Evolutionary conservation across 73 alveolate genomes (phyloP), one percentile per base, ranked within the genome.

Genomic region (Symbiodinium pilosum): DNA sequence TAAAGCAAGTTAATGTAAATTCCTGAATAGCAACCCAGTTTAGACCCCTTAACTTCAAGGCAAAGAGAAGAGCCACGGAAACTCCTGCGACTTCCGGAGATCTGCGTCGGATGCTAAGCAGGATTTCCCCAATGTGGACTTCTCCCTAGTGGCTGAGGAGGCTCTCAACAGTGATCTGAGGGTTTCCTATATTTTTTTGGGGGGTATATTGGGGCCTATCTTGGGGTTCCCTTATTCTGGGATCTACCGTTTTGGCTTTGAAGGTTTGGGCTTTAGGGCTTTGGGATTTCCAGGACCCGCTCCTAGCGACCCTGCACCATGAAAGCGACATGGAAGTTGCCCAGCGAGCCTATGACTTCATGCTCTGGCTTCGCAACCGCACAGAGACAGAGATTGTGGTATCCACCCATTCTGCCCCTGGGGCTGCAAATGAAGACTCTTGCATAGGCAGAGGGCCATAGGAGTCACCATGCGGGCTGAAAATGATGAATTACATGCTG

Each of bases 41-140:
- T n/a, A n/a, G n/a, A n/a, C 77, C 36, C 77, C 59, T 4, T 26
- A 56, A 26, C 28, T 20, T 2, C 18, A 21, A 24, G 73, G 40
- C 87, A 83, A 88, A 77, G 97, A 91, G 68, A 91, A 69, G 89
- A 30, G 89, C 41, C 87, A 91, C 77, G 97, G 87, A 51, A 68
- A 56, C 38, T 85, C 97, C 16, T 71, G 87, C 28, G 97, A 91
- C 97, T 43, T 14, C 47, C 97, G 97, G 30, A 87, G 97, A 3
- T 16, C 52, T 8, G 77, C 77, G 16, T 21, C 21, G 20, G 28
- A 39, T n/a, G 81, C 77, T 20, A 41, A 91, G 88, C 75, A 47
- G 89, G 97, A 91, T 41, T 91, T 91, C 38, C 97, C 97, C 56
- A 91, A 91, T 41, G 97, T 91, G 89, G 97, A 91, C 40, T 91